A percentile compares a stretch with the other conserved stretches of the same genome.
Evolutionary conservation across 768 basidiomycete genomes (phyloP).

Genomic region (Agaricus sinodeliciosus): DNA sequence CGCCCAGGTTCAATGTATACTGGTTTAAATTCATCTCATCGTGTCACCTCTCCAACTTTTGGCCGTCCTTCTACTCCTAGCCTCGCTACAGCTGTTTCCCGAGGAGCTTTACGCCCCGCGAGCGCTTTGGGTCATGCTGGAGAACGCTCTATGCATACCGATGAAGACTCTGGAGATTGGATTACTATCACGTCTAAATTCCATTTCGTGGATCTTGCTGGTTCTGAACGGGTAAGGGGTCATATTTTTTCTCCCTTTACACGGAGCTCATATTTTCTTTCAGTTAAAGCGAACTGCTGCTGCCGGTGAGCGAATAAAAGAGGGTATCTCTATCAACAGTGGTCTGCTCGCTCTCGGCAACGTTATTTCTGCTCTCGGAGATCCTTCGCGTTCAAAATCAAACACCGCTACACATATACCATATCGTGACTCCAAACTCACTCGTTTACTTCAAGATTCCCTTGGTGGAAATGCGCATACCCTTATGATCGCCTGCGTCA

Average conservation of each 20-base stretch:
- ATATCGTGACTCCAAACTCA: conserved; percentile 98
- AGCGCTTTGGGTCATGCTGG: conserved; percentile 73
- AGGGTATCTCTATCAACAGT: conserved; percentile 98
- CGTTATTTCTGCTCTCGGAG: conserved; percentile 95
- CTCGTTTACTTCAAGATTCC: conserved; percentile 91
- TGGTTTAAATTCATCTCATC: conserved; percentile 29
- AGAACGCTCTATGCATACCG: conserved; percentile 37
- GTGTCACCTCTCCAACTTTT: conserved; percentile 74
- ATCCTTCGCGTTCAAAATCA: conserved; percentile 82
- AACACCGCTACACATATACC: conserved; percentile 87
- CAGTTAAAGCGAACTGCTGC: conserved; percentile 95
- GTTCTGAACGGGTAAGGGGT: conserved; percentile 78
- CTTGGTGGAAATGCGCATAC: conserved; percentile 97
- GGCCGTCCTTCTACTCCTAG: conserved; percentile 77
- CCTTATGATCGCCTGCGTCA: conserved; percentile 98
- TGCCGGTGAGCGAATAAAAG: conserved; percentile 92
- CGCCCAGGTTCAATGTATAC: conserved; percentile 78
- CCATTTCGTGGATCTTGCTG: conserved; percentile 97
- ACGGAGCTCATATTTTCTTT: conserved; percentile 13
- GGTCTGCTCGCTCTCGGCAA: conserved; percentile 95
- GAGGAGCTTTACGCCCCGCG: conserved; percentile 63
- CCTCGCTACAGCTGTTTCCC: conserved; percentile 67
- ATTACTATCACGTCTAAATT: conserved; percentile 90
- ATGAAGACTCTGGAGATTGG: conserved; percentile 78
- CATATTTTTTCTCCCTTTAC: conserved; percentile 7